Evolutionary conservation across 495 filamentous ascomycete species (phyloP).

Genomic region (Penicillium nucicola): DNA sequence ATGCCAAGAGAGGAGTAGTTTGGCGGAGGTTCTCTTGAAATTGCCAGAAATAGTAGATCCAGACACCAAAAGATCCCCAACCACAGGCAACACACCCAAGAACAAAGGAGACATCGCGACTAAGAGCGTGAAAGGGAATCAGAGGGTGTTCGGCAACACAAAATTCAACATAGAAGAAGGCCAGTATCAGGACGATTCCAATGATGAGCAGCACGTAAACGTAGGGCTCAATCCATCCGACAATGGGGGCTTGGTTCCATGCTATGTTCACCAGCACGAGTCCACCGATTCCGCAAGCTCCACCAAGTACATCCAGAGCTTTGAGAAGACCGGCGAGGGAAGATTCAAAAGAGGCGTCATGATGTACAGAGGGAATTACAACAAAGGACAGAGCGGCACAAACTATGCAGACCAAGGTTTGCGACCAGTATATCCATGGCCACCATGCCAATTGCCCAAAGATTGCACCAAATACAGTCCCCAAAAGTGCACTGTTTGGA

Average conservation of each 20-base stretch:
- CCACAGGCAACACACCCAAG: conserved; percentile 44
- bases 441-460: conserved; percentile 56
- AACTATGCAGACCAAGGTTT: conserved; percentile 43
- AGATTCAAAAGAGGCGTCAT: neutral
- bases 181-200: conserved; percentile 33
- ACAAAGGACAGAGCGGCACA: conserved; percentile 37
- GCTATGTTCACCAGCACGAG: conserved; percentile 55
- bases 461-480: conserved; percentile 46
- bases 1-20: conserved; percentile 32
- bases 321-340: conserved; percentile 10
- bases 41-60: conserved; percentile 46
- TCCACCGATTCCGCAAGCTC: conserved; percentile 50
- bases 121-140: conserved; percentile 41
- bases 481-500: conserved; percentile 52
- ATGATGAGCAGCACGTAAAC: conserved; percentile 45
- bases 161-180: conserved; percentile 43
- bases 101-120: conserved; percentile 37
- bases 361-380: conserved; percentile 47
- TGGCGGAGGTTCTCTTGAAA: conserved; percentile 36
- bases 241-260: conserved; percentile 48
- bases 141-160: conserved; percentile 35
- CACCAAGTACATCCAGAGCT: conserved; percentile 50
- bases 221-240: conserved; percentile 44
- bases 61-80: conserved; percentile 50
- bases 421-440: conserved; percentile 65